Percentiles rank a stretch among this genome's conserved stretches.
Conservation (phyloP, 768 basidiomycete genomes). For the Leccinum variicolor region DNA sequence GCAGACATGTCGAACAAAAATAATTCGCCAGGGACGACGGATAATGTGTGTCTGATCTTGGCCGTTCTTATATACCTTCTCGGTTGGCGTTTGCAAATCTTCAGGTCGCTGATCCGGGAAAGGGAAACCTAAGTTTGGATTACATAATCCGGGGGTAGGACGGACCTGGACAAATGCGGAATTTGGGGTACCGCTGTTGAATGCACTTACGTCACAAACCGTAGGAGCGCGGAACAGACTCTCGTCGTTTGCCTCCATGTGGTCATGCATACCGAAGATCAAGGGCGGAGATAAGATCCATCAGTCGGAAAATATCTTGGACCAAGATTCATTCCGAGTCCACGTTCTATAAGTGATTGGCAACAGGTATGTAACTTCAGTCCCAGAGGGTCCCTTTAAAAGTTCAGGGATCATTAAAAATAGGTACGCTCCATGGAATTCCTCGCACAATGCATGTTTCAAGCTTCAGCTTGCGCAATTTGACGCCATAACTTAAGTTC, state of each 20-base stretch:
- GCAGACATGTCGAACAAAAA: constrained; percentile 16
- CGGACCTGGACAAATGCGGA: neutral
- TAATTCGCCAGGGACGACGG: neutral
- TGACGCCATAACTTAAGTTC: neutral
- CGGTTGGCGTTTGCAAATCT: constrained; percentile 5
- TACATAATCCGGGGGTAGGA: constrained; percentile 23
- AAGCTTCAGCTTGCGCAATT: neutral
- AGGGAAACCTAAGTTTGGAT: neutral
- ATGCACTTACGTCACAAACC: constrained; percentile 1
- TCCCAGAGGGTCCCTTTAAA: neutral
- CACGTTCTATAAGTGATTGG: neutral
- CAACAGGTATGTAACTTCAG: neutral
- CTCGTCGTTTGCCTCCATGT: neutral
- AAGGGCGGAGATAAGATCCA: neutral
- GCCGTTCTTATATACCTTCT: constrained; percentile 3
- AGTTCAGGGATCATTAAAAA: neutral
- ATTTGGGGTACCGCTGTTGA: constrained; percentile 5
- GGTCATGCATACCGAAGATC: neutral
- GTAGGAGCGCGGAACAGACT: neutral
- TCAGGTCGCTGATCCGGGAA: neutral
- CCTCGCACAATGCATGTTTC: constrained; percentile 2
- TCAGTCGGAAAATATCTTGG: neutral
- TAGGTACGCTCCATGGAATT: neutral
- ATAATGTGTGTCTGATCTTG: neutral
- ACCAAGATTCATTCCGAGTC: neutral